Evolutionary conservation across 306 rosid species (phyloP).

Genomic region (Begonia fuchsioides): DNA sequence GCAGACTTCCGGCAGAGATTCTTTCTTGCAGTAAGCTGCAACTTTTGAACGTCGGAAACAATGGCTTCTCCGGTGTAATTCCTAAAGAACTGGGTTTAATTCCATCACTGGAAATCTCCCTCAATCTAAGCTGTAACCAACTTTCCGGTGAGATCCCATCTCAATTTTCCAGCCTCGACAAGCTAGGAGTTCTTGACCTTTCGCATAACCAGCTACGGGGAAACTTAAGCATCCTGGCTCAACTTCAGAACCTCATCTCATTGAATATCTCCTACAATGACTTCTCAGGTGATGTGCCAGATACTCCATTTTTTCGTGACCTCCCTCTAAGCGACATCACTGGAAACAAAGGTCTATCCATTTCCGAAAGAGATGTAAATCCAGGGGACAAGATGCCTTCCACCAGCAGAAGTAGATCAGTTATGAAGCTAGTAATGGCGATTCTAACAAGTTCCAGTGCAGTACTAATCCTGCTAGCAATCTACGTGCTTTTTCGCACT

Average conservation of each 20-base stretch:
- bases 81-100: constrained; percentile 58
- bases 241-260: constrained; percentile 54
- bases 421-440: constrained; percentile 26
- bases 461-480: constrained; percentile 33
- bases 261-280: constrained; percentile 68
- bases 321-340: constrained; percentile 53
- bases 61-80: constrained; percentile 64
- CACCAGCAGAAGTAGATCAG: constrained; percentile 15
- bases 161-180: constrained; percentile 46
- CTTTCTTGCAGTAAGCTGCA: constrained; percentile 64
- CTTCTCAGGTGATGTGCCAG: constrained; percentile 60
- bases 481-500: constrained; percentile 28
- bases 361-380: constrained; percentile 20
- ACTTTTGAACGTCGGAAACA: constrained; percentile 59
- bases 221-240: constrained; percentile 27
- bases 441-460: constrained; percentile 38
- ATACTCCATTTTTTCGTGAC: constrained; percentile 52
- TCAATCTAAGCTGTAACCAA: constrained; percentile 66
- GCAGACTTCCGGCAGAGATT: constrained; percentile 62
- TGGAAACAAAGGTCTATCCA: constrained; percentile 56
- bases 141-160: constrained; percentile 72
- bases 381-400: constrained; percentile 19
- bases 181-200: constrained; percentile 62
- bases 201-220: constrained; percentile 75
- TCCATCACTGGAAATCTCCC: constrained; percentile 68